These are phyloP conservation scores for Capsicum chinense DNA, from an alignment of 257 asterid species.

Conservation along the genomic window DNA sequence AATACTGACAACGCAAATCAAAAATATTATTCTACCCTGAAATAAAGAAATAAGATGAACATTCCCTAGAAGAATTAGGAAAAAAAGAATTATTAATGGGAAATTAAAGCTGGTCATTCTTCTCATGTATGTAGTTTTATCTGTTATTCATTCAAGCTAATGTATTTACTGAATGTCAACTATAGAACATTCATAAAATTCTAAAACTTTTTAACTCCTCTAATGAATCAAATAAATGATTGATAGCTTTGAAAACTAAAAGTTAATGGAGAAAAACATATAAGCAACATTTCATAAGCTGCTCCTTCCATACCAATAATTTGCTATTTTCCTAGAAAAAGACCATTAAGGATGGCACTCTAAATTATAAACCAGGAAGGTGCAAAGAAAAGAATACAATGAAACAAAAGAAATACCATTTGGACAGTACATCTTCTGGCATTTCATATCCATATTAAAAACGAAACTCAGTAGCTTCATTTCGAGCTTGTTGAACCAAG, in stretches of 20 bases:
- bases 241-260: not conserved
- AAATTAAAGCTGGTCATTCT: not conserved
- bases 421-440: slow-evolving; percentile 89
- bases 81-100: not conserved
- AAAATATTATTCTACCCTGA: too few species aligned
- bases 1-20: too few species aligned
- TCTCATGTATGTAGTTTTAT: not conserved
- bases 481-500: slow-evolving; percentile 96
- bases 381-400: not conserved
- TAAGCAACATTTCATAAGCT: not conserved
- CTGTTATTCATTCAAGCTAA: not conserved
- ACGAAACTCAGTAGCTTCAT: slow-evolving; percentile 97
- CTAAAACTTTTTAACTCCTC: not conserved
- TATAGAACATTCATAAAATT: not conserved
- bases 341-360: not conserved
- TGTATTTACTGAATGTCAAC: not conserved
- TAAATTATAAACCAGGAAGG: not conserved
- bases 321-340: not conserved
- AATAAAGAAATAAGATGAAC: too few species aligned
- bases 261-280: not conserved
- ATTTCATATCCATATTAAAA: slow-evolving; percentile 90
- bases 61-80: too few species aligned
- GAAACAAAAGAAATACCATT: slow-evolving; percentile 60
- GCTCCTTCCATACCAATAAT: not conserved
- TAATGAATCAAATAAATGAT: not conserved